Evolutionary conservation across 768 basidiomycete species (phyloP).

Genomic region (Boletus rubescentipes): DNA sequence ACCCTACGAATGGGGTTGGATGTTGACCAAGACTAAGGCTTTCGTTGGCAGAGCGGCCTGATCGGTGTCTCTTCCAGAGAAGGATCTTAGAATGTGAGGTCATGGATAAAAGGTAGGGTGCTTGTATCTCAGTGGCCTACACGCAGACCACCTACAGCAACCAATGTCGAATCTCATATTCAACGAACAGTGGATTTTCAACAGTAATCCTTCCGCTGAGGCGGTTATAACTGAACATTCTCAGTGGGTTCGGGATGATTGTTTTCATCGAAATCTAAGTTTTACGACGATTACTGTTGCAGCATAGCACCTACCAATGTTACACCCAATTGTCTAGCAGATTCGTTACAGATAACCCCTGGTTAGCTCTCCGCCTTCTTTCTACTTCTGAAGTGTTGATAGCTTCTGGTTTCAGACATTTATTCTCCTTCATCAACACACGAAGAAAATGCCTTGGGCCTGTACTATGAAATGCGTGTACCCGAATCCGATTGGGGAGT

Average conservation of each 20-base stretch:
- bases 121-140: background rate
- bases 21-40: background rate
- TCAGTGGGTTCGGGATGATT: background rate
- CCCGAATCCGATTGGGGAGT: background rate
- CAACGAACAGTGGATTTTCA: background rate
- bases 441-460: background rate
- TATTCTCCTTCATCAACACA: background rate
- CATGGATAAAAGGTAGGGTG: slow-evolving; percentile 14
- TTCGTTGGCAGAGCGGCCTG: background rate
- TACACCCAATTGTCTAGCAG: background rate
- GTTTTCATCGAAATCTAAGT: background rate
- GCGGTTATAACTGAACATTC: background rate
- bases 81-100: background rate
- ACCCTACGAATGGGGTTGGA: background rate
- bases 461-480: background rate
- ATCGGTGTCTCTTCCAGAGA: background rate
- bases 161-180: background rate
- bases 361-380: background rate
- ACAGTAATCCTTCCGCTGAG: background rate
- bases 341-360: background rate
- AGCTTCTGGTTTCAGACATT: background rate
- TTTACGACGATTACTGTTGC: background rate
- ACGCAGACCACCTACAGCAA: background rate
- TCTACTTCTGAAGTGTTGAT: background rate
- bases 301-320: background rate